Base-by-base conservation (phyloP, 768 basidiomycete species). In the Kwoniella sp. region DNA sequence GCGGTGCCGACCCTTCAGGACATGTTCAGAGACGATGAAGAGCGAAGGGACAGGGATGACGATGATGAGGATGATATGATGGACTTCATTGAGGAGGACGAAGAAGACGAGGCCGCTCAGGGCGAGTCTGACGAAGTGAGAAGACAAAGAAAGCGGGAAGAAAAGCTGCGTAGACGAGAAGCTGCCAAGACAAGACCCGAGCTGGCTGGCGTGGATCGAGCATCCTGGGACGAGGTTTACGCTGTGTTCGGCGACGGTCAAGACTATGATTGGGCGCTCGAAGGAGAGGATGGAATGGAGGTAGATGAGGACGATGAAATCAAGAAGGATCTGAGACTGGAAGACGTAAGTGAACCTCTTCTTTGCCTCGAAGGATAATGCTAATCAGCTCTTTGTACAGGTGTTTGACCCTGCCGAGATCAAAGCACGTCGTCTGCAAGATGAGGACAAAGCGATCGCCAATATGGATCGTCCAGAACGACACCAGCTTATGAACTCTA, bases 381-480 rank as follows among this genome's bases (percentile, higher is more conserved):
- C 34, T 37, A 37, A 26, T 60, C 23, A 26, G 34, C 15, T 17
- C 22, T 15, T 23, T 37, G n/a, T 55, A 13, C 72, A 98, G 93
- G 92, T 98, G 66, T 99, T 98, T 72, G 96, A 99, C 77, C 96
- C 96, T 0, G 90, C 94, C 12, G 93, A 97, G 83, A 98, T 99
- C 76, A 87, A 87, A 57, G 89, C 88, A 66, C 86, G 91, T 45
- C 84, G 92, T 84, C 83, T 98, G 29, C 95, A 93, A 2, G 92
- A 93, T 69, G 92, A 92, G 63, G 96, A 99, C 80, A 91, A 95
- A 73, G 83, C 92, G 52, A 94, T 99, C 67, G 89, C 94, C 52
- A 87, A 86, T 20, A 87, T 86, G 76, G 96, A 98, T 81, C 87
- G 91, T 38, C 96, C 96, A 1, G 96, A 99, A 78, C 89, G 96